phyloP scores from a whole-genome alignment of 2,329 filamentous ascomycete species.

The Aspergillus sclerotialis region DNA sequence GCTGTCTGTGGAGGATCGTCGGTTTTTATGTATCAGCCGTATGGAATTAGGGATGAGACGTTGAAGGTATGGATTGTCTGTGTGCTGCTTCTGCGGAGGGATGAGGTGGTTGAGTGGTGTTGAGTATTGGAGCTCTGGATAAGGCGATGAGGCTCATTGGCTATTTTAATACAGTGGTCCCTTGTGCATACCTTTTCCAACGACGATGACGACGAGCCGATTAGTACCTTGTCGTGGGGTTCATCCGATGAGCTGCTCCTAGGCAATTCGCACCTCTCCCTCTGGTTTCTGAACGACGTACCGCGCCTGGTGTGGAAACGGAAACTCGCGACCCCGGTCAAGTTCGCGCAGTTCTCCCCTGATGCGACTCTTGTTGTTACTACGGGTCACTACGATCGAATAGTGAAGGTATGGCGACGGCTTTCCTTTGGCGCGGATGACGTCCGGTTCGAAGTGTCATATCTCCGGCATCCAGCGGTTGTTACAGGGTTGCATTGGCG shows the following conservation, averaged over 20 bases:
- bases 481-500: constrained; percentile 87
- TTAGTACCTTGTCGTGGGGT: constrained; percentile 75
- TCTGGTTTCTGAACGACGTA: constrained; percentile 55
- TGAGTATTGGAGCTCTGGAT: no score
- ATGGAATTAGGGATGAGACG: constrained; percentile 61
- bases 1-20: constrained; percentile 61
- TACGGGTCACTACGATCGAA: constrained; percentile 66
- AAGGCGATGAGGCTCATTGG: no score
- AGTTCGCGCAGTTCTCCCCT: constrained; percentile 72
- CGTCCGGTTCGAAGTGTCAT: constrained; percentile 81
- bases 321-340: constrained; percentile 63
- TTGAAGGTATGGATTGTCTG: constrained; percentile 56
- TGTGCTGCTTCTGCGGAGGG: no score
- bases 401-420: constrained; percentile 90
- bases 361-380: constrained; percentile 84
- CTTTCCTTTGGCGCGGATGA: constrained; percentile 76
- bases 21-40: constrained; percentile 72
- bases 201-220: constrained; percentile 36
- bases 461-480: constrained; percentile 73
- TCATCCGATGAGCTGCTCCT: constrained; percentile 76
- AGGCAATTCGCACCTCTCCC: constrained; percentile 60
- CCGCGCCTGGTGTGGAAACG: constrained; percentile 62
- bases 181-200: constrained; percentile 47
- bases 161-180: constrained; percentile 45
- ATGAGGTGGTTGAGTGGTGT: no score